phyloP scores from a whole-genome alignment of 116 monocot species.

The Zostera marina region DNA sequence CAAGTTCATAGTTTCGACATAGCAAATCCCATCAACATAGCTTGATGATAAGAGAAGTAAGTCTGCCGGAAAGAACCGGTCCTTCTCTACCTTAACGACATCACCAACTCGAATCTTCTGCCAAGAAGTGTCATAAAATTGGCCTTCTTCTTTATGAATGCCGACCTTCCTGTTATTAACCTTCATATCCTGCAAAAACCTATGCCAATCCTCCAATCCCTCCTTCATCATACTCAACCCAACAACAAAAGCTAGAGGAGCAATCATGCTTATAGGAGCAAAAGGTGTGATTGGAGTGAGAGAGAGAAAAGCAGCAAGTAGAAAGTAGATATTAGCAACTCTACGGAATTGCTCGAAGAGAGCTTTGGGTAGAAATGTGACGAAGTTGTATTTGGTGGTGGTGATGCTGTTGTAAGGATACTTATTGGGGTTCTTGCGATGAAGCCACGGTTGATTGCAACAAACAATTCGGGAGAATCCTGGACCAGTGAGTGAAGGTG shows the following conservation, averaged over 20 bases:
- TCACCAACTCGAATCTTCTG: constrained; percentile 75
- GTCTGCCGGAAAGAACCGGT: constrained; percentile 82
- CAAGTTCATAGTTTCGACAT: constrained; percentile 96
- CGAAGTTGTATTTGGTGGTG: constrained; percentile 93
- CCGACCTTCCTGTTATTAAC: constrained; percentile 73
- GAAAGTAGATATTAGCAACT: constrained; percentile 85
- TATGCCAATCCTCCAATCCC: constrained; percentile 79
- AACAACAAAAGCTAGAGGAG: constrained; percentile 75
- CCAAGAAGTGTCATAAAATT: constrained; percentile 59
- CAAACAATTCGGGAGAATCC: constrained; percentile 70
- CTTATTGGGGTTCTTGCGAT: constrained; percentile 57
- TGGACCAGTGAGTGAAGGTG: constrained; percentile 51
- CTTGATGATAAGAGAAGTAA: constrained; percentile 70
- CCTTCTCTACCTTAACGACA: constrained; percentile 78
- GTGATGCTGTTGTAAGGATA: constrained; percentile 75
- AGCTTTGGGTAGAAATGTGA: constrained; percentile 89
- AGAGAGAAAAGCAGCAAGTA: constrained; percentile 66
- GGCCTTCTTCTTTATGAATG: constrained; percentile 47
- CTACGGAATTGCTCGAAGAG: constrained; percentile 95
- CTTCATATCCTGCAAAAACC: constrained; percentile 93
- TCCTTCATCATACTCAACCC: constrained; percentile 89
- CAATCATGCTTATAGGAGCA: constrained; percentile 78
- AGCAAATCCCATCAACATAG: constrained; percentile 92
- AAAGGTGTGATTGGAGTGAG: constrained; percentile 79
- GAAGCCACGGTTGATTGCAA: constrained; percentile 69